Percentiles rank a stretch among this genome's conserved stretches.
Evolutionary conservation across 1,284 basidiomycete genomes (phyloP).

Genomic region (Trichosporon sp.): DNA sequence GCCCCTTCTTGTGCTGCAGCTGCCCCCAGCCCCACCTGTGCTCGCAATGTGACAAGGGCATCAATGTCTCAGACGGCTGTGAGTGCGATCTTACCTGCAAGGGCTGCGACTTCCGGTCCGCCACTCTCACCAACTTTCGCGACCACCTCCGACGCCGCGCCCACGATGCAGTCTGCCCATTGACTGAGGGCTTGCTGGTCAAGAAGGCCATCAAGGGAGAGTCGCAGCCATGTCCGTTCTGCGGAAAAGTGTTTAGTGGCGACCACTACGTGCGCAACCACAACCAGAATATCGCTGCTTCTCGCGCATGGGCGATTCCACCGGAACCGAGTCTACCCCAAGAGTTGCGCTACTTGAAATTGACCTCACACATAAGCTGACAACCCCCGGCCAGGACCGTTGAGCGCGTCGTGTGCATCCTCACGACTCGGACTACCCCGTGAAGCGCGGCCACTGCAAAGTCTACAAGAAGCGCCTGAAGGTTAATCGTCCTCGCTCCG

Average conservation of each 20-base stretch:
- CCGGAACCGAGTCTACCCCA: neutral
- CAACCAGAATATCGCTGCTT: neutral
- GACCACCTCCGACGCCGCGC: neutral
- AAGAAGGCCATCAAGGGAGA: neutral
- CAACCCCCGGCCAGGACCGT: neutral
- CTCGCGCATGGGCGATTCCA: neutral
- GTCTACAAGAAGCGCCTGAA: neutral
- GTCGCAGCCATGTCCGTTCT: neutral
- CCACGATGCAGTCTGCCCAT: neutral
- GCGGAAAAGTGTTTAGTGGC: neutral
- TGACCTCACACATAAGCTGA: neutral
- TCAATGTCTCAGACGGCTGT: neutral
- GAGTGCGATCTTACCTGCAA: neutral
- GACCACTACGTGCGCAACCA: neutral
- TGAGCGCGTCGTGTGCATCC: neutral
- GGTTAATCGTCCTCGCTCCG: neutral
- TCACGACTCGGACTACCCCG: neutral
- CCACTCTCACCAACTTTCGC: neutral
- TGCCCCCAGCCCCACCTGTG: neutral
- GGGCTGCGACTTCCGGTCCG: neutral
- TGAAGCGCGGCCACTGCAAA: neutral
- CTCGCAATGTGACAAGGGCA: neutral
- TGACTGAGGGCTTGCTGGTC: neutral
- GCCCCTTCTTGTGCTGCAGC: neutral
- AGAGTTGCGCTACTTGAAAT: neutral